Base-by-base conservation (phyloP, 495 filamentous ascomycete species). In the Hypoxylon lienhwacheense region DNA sequence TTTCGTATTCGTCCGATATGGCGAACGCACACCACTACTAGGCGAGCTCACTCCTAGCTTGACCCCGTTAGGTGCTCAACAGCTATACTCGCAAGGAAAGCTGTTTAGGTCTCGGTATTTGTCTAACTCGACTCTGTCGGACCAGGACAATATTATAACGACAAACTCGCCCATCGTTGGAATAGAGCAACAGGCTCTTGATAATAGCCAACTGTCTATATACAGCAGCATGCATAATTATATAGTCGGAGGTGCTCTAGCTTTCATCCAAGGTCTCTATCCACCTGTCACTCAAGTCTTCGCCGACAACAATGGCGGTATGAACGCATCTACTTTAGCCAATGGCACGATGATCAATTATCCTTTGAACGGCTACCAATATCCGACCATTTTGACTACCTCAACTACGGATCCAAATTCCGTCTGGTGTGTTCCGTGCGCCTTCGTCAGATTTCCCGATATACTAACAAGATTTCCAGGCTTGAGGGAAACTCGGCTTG, bases 181-280 rank as follows among this genome's bases (percentile, higher is more conserved):
- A 16, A 67, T 77, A 39, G 44, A 61, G 44, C 41, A 25, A 7
- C 64, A 69, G 28, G 62, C 63, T 31, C 67, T 77, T 22, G 65
- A 76, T 51, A 73, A 70, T 32, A 54, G 36, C 5, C 72, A 76
- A 44, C 63, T 77, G 16, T 52, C 52, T 41, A 25, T 74, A 39
- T 40, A 55, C 34, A 65, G 73, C 24, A 66, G 47, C 40, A 66
- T 68, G 0, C 68, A 75, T 16, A 41, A 58, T 8, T 71, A 61
- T 36, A 60, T 66, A 22, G 55, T 62, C 5, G 66, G 55, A 29
- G 59, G 70, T 21, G 72, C 73, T 28, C 17, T 67, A 15, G 72
- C 73, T 8, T 73, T 76, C 39, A 32, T 72, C 33, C 74, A 77
- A 42, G 74, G 74, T 0, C 65, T 77, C 20, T 76, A 76, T 25